Percentiles rank a stretch among this genome's conserved stretches.
Evolutionary conservation across 2,329 filamentous ascomycete species (phyloP).

Genomic region (Cercospora janseana): DNA sequence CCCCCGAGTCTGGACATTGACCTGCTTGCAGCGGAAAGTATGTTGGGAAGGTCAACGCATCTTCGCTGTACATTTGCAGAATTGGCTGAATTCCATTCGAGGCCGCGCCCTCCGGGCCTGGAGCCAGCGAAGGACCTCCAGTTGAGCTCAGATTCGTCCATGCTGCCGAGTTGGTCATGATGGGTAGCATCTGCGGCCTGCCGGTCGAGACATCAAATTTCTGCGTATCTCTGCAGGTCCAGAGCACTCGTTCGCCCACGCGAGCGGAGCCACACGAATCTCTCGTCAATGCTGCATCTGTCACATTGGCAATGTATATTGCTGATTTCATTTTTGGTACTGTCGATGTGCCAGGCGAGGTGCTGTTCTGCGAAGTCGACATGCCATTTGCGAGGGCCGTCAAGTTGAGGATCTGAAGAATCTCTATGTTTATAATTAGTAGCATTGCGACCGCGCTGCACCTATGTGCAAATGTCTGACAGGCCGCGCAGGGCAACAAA

Average conservation of each 20-base stretch:
- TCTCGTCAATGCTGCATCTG: slow-evolving; percentile 26
- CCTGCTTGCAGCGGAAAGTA: slow-evolving; percentile 26
- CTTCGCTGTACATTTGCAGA: slow-evolving; percentile 26
- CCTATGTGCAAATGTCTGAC: no score
- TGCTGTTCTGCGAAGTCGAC: not conserved
- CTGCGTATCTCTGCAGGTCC: slow-evolving; percentile 32
- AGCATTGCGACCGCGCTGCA: no score
- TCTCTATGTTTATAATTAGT: no score
- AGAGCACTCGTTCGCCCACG: slow-evolving; percentile 24
- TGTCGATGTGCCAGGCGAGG: slow-evolving; percentile 5
- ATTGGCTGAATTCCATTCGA: slow-evolving; percentile 24
- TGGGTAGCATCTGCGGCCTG: slow-evolving; percentile 13
- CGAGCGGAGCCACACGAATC: slow-evolving; percentile 29
- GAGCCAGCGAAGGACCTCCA: slow-evolving; percentile 15
- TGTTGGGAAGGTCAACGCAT: slow-evolving; percentile 7
- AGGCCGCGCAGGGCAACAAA: no score
- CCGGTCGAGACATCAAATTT: slow-evolving; percentile 14
- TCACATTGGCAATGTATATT: slow-evolving; percentile 26
- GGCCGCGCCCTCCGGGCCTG: slow-evolving; percentile 20
- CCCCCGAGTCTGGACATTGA: slow-evolving; percentile 25
- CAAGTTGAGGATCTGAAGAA: no score
- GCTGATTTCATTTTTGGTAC: slow-evolving; percentile 20
- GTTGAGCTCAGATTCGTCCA: slow-evolving; percentile 24
- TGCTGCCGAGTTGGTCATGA: slow-evolving; percentile 27
- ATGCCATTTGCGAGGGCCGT: no score